Conservation (phyloP, 495 filamentous ascomycete species). For the Polyplosphaeria fusca region DNA sequence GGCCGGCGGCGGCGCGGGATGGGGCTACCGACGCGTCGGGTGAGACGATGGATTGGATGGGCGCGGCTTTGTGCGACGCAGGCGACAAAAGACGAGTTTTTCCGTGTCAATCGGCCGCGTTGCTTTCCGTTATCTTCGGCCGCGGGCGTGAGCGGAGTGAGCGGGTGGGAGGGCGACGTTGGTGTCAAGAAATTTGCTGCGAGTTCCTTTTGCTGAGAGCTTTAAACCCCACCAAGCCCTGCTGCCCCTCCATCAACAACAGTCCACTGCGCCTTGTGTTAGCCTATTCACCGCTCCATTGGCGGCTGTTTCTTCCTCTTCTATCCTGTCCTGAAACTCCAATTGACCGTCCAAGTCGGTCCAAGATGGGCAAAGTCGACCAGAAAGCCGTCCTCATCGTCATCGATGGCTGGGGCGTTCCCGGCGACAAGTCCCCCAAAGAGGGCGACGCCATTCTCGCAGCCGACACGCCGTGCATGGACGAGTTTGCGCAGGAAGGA, state of each 20-base stretch:
- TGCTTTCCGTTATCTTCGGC: constrained; percentile 33
- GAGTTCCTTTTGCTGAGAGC: constrained; percentile 31
- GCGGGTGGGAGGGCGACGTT: constrained; percentile 32
- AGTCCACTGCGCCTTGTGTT: neutral
- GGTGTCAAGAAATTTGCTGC: constrained; percentile 36
- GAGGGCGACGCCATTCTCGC: constrained; percentile 92
- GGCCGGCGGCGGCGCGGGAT: constrained; percentile 12
- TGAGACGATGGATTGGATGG: neutral
- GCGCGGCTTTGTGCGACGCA: neutral
- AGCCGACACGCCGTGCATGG: constrained; percentile 89
- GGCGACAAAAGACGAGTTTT: neutral
- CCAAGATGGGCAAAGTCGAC: constrained; percentile 68
- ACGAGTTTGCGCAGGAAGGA: constrained; percentile 60
- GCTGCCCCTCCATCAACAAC: constrained; percentile 27
- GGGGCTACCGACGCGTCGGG: neutral
- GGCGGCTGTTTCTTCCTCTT: neutral
- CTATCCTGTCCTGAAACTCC: neutral
- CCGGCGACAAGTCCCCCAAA: constrained; percentile 69
- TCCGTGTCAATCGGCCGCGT: constrained; percentile 13
- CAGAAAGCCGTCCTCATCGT: constrained; percentile 96
- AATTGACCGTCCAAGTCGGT: constrained; percentile 23
- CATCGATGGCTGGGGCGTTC: constrained; percentile 97
- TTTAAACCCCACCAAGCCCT: constrained; percentile 15
- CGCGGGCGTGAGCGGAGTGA: constrained; percentile 43
- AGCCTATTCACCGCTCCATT: neutral